These are phyloP conservation scores for Arabidopsis hybrid DNA, from an alignment of 441 rosid species.

Conservation along the genomic window DNA sequence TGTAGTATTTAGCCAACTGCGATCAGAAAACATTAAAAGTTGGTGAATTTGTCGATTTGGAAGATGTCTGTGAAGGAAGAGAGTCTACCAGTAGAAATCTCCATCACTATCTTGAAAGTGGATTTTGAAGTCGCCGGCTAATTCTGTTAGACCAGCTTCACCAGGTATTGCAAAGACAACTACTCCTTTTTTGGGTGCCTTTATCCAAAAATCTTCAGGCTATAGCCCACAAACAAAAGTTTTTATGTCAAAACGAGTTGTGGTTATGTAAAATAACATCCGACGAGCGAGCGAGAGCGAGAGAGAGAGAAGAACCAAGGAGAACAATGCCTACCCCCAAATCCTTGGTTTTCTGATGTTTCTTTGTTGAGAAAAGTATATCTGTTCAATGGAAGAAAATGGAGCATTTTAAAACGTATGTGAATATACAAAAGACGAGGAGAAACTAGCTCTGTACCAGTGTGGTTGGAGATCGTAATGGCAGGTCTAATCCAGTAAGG, in stretches of 20 bases:
- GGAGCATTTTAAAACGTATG: neutral
- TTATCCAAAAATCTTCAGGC: conserved; percentile 96
- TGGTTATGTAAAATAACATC: conserved; percentile 4
- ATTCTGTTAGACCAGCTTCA: conserved; percentile 83
- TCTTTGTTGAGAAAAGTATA: conserved; percentile 77
- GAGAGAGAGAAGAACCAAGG: neutral
- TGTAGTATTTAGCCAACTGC: conserved; percentile 85
- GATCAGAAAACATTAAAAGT: conserved; percentile 27
- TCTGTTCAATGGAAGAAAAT: conserved; percentile 52
- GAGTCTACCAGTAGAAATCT: conserved; percentile 82
- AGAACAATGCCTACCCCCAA: conserved; percentile 58
- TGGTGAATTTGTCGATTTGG: neutral
- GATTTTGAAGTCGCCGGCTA: conserved; percentile 83
- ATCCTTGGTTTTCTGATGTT: conserved; percentile 81
- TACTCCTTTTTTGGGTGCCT: conserved; percentile 74
- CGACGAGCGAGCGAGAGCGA: neutral
- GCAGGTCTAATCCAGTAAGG: conserved; percentile 94
- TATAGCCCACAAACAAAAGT: conserved; percentile 35
- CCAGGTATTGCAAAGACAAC: conserved; percentile 88
- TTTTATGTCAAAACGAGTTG: conserved; percentile 15
- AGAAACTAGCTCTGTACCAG: conserved; percentile 52
- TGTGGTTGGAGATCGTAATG: conserved; percentile 72
- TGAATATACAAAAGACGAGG: conserved; percentile 6
- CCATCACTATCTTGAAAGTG: conserved; percentile 87
- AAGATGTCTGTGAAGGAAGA: neutral